Evolutionary conservation across 345 rosid species (phyloP), one percentile per base, ranked within the genome.

Genomic region (Linum usitatissimum): DNA sequence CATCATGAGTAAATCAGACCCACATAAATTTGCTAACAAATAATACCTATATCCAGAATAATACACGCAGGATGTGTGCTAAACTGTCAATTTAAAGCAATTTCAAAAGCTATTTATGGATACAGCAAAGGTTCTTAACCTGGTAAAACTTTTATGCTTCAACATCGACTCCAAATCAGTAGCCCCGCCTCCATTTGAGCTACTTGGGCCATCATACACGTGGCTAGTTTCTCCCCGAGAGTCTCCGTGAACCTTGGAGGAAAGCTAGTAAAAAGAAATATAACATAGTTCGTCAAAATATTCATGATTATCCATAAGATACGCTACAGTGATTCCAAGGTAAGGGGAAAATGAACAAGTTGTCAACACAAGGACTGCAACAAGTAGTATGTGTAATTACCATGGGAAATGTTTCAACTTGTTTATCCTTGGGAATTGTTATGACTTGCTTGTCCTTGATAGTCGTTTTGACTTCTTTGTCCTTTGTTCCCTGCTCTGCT

Each of bases 131-230:
- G 14, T 60, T 30, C 51, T 82, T 79, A 71, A 68, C 99, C 94
- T 87, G 57, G 94, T 80, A 72, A 87, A 93, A 14, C 84, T 87
- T 72, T 86, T 82, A 72, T 80, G 87, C 77, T 77, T 84, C 58
- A 93, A 70, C 55, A 81, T 74, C 55, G 71, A 64, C 77, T 84
- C 90, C 55, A 84, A 82, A 14, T 86, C 81, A 31, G 71, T 54
- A 20, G 76, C 62, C 70, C 77, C 83, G 51, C 70, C 74, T 57
- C 62, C 63, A 53, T 64, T 72, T 56, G 75, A 60, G 57, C 45
- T 59, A 73, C 57, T 58, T 28, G 66, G 73, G 49, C 67, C 62
- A 55, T 68, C 78, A 68, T 64, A 58, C 40, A 30, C 71, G 64
- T 60, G 67, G 28, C 58, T 49, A 53, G 77, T 77, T 66, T 65